Base-by-base conservation (phyloP, 306 rosid genomes). In the Biancaea sappan region DNA sequence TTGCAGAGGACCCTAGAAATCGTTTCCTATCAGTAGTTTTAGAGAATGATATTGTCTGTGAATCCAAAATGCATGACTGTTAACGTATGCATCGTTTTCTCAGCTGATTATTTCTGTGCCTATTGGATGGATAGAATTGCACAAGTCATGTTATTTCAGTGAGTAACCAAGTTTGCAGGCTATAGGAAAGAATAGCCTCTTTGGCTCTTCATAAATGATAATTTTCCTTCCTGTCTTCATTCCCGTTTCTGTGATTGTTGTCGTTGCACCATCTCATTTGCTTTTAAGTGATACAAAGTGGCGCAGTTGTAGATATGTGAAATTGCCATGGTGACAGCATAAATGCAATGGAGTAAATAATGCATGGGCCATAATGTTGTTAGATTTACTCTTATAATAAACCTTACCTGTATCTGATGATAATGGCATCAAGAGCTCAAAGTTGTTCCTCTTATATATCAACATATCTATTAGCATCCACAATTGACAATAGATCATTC, bases 61-160 rank as follows among this genome's bases (percentile, higher is more conserved):
- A 31, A 79, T 34, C 60, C 13, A 15, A 22, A 41, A 37, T 72
- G 57, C 79, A 66, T 40, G 37, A 64, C 3, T 15, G 12, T 40
- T 12, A 63, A 29, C 70, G 22, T 64, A 41, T 26, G 52, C 73
- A 71, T 21, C 52, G 13, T 51, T 71, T 13, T 29, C 21, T 61
- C 16, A 22, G 9, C 69, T 46, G 68, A 52, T 71, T 6, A 63
- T 41, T 71, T 72, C n/a, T 61, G 19, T 62, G 66, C 48, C 38
- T 24, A 48, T 52, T 15, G 21, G 61, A 71, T 41, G 34, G 46
- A 4, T 51, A 41, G 21, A 56, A 43, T 66, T 40, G 40, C 37
- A 5, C 28, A 41, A 14, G 40, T 28, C 10, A 69, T 67, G 19
- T 31, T 24, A 35, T 61, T 52, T 21, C 26, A 11, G 19, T 61